Evolutionary conservation across 805 yeast genomes (phyloP).

Genomic region (Nakazawaea wyomingensis): DNA sequence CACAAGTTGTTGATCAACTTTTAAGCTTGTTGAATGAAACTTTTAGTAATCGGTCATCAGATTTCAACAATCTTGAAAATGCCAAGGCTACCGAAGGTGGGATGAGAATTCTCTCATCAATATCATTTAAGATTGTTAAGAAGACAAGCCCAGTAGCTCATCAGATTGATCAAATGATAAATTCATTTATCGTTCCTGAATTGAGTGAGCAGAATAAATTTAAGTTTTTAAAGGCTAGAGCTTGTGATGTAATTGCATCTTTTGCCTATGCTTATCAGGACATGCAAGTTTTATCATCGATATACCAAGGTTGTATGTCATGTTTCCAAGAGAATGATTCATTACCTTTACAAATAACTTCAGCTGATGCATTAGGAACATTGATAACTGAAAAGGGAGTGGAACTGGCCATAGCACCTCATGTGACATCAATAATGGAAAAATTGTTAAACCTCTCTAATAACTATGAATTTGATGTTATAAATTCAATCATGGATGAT

Average conservation of each 20-base stretch:
- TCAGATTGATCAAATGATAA: constrained; percentile 61
- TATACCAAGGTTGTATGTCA: constrained; percentile 31
- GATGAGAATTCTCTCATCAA: constrained; percentile 65
- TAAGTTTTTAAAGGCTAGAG: constrained; percentile 67
- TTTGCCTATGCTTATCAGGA: constrained; percentile 21
- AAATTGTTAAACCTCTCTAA: constrained; percentile 65
- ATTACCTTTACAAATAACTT: constrained; percentile 45
- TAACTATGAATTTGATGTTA: constrained; percentile 75
- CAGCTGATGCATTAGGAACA: constrained; percentile 47
- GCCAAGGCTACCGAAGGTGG: constrained; percentile 69
- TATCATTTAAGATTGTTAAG: constrained; percentile 48
- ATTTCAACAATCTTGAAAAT: constrained; percentile 28
- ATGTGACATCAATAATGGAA: constrained; percentile 74
- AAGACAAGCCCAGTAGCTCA: constrained; percentile 48
- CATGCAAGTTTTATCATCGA: constrained; percentile 23
- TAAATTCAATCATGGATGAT: constrained; percentile 88
- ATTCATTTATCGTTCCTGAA: constrained; percentile 61
- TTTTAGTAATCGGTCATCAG: constrained; percentile 30
- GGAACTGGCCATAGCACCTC: constrained; percentile 51
- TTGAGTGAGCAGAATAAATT: constrained; percentile 38
- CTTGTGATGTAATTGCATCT: constrained; percentile 49
- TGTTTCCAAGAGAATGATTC: constrained; percentile 33
- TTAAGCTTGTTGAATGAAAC: constrained; percentile 47
- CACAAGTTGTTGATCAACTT: constrained; percentile 43
- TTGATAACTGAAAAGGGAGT: constrained; percentile 39